Conservation (phyloP, 148 eudicot genomes). For the Selenicereus undatus region DNA sequence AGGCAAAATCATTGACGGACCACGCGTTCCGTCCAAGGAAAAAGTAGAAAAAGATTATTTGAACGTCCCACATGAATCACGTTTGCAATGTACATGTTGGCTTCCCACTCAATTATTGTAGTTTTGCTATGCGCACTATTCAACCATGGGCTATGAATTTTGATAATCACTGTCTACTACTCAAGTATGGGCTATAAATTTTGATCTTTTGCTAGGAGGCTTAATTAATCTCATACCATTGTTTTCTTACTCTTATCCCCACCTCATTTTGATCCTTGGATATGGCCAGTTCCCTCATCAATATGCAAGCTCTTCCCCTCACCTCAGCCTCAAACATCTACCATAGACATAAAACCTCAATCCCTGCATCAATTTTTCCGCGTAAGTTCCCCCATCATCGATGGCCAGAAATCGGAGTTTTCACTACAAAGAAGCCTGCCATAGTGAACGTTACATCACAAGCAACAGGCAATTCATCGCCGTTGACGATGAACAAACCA, state of each 20-base stretch:
- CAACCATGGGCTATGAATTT: no score
- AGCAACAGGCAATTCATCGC: slow-evolving; percentile 1
- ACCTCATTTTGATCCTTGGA: not conserved
- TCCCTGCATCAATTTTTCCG: not conserved
- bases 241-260: not conserved
- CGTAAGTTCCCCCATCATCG: not conserved
- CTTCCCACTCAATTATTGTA: not conserved
- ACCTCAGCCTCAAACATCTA: not conserved
- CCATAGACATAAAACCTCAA: not conserved
- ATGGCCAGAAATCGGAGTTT: not conserved
- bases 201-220: not conserved
- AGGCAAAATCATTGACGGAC: no score
- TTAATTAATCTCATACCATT: not conserved
- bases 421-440: not conserved
- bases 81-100: not conserved
- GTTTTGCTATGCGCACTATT: no score
- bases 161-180: not conserved
- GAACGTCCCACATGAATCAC: not conserved
- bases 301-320: slow-evolving; percentile 5
- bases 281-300: not conserved
- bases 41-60: not conserved
- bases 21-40: no score
- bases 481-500: not conserved
- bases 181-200: no score
- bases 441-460: not conserved